Base-by-base conservation (phyloP, 2,329 filamentous ascomycete genomes). In the Didymellaceae sp. region DNA sequence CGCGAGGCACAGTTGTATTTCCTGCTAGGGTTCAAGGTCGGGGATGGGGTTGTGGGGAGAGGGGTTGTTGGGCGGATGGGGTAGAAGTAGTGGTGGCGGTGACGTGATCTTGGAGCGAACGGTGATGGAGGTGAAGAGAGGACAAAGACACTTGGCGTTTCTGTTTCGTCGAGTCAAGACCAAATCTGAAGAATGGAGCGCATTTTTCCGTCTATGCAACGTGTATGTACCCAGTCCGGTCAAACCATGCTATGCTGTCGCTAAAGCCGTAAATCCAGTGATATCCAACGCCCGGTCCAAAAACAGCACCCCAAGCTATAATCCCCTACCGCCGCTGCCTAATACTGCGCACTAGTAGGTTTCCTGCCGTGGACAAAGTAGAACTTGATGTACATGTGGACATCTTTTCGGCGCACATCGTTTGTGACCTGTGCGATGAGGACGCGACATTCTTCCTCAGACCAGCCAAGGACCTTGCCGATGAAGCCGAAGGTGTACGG, bases 401-500 rank as follows among this genome's bases (percentile, higher is more conserved):
- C 41, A 11, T 57, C 65, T 13, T 37, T 54, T 42, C 68, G 59
- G 10, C 68, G 52, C n/a, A 70, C 62, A 16, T 73, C 68, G 24
- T 61, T 60, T 1, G 62, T 55, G 14, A 71, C 68, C 33, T 70
- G 69, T 11, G 68, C 69, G 21, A 62, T 71, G 25, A 72, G 59
- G 41, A 71, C 54, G 37, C 63, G 65, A 50, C 69, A 72, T 48
- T 70, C 68, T 3, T 64, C 52, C 37, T 71, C 67, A 31, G 56
- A 62, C 70, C 70, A 73, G 53, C 69, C 70, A 6, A 70, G 55
- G 8, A 73, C 57, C 45, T 70, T 71, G 37, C 68, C 69, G 22
- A 72, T 57, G 41, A 73, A 66, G 44, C 68, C 70, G 7, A 71
- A 52, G 0, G 70, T 72, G 35, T 72, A 72, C 6, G 70, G 70